phyloP scores from a whole-genome alignment of 2,329 filamentous ascomycete species.

The Basipetospora chlamydospora region DNA sequence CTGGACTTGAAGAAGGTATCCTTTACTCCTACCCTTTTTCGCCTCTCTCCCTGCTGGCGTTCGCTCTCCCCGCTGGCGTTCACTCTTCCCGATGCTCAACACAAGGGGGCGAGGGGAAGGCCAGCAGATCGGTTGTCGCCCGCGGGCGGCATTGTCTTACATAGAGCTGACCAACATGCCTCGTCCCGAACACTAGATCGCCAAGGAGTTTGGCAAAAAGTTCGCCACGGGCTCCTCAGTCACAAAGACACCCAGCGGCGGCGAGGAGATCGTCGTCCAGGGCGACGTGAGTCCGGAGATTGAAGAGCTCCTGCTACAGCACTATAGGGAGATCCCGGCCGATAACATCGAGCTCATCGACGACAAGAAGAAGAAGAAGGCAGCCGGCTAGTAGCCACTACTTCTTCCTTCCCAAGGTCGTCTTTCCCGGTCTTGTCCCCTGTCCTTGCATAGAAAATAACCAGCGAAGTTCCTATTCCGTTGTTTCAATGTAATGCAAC shows the following conservation, averaged over 20 bases:
- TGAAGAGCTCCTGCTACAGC: conserved; percentile 76
- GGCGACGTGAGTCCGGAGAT: conserved; percentile 94
- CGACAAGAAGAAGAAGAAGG: conserved; percentile 77
- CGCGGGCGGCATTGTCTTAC: no score
- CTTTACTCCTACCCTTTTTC: not conserved
- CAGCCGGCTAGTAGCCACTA: no score
- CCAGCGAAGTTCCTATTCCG: no score
- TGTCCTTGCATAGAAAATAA: no score
- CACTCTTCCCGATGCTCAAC: no score
- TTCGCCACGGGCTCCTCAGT: conserved; percentile 91
- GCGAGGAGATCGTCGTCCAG: conserved; percentile 95
- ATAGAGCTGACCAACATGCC: not conserved
- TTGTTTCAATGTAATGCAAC: no score
- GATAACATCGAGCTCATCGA: conserved; percentile 92
- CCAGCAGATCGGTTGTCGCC: no score
- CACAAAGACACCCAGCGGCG: conserved; percentile 71
- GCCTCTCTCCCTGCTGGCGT: not conserved
- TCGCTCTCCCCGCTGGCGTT: not conserved
- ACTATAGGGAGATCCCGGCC: conserved; percentile 80
- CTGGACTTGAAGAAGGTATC: conserved; percentile 79
- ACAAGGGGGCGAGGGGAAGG: no score
- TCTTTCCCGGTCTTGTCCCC: no score
- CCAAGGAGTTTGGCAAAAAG: conserved; percentile 97
- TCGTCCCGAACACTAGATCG: conserved; percentile 33
- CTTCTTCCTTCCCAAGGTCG: no score